Evolutionary conservation across 768 basidiomycete species (phyloP).

Genomic region (Naganishia onofrii): DNA sequence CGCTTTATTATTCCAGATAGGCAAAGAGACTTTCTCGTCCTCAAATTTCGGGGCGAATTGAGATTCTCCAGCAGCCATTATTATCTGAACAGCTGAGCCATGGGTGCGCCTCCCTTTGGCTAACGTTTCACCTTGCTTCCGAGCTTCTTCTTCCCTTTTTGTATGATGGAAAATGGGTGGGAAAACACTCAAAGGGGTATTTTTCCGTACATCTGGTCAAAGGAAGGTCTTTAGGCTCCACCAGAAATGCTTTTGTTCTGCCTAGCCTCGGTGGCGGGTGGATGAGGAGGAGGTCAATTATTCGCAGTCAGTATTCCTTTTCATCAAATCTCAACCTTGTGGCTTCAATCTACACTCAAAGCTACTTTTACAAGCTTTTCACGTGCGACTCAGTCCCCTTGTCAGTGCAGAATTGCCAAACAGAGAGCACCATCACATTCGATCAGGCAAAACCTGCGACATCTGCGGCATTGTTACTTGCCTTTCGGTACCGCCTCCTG

Average conservation of each 20-base stretch:
- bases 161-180: not conserved
- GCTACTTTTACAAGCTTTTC: not conserved
- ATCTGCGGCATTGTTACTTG: not conserved
- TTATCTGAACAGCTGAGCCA: no score
- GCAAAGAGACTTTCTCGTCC: not conserved
- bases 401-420: not conserved
- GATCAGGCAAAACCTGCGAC: not conserved
- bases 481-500: not conserved
- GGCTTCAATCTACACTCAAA: constrained; percentile 1
- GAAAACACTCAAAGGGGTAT: constrained; percentile 18
- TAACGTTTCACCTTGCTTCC: not conserved
- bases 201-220: not conserved
- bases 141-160: constrained; percentile 6
- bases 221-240: not conserved
- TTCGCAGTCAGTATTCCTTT: not conserved
- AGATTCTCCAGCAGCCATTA: no score
- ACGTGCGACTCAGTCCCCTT: not conserved
- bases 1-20: not conserved
- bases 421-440: not conserved
- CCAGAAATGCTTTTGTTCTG: constrained; percentile 2
- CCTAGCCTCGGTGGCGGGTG: not conserved
- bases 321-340: not conserved
- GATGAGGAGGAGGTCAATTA: not conserved
- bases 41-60: no score
- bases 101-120: not conserved